Evolutionary conservation across 805 yeast genomes (phyloP), one percentile per base, ranked within the genome.

Genomic region (Komagataella phaffii): DNA sequence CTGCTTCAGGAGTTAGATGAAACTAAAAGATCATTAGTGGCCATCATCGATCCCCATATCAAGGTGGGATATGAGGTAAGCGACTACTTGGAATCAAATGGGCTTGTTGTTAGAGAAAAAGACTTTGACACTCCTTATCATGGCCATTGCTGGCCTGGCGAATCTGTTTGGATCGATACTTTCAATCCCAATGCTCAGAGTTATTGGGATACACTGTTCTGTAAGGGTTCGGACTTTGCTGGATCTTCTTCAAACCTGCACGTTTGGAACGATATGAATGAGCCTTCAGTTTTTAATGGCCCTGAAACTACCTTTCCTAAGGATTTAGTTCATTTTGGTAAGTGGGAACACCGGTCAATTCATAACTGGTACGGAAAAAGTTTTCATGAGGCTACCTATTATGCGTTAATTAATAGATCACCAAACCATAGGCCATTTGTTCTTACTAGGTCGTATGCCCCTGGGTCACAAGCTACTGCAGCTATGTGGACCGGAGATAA

Each of bases 401-500:
- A 80, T 3, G 81, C 95, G 0, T 65, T 90, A 61, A 59, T 66
- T 14, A 66, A 72, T 17, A 74, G 95, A 52, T 61, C 67, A 18
- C 62, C 73, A 1, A 59, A 66, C 46, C 74, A 79, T 52, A 76
- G 99, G 53, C 99, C 99, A 7, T 93, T 93, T 59, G 68, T 91
- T 12, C 72, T 93, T 48, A 88, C 99, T 0, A 73, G 99, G 55
- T 75, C 97, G 0, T 91, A 78, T 64, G 93, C 75, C 63, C 77
- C 97, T 0, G 99, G 99, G 0, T 87, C 96, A 2, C 98, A 93
- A 66, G 75, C 90, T 58, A 74, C 93, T 0, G 82, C 93, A 0
- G 96, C 98, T 0, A 83, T 86, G 79, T 93, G 99, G 99, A 88
- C 96, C 0, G 99, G 99, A 47, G 99, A 93, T 64, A 93, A 91